phyloP scores from a whole-genome alignment of 2,329 filamentous ascomycete species.

The Phyllosticta citribraziliensis region DNA sequence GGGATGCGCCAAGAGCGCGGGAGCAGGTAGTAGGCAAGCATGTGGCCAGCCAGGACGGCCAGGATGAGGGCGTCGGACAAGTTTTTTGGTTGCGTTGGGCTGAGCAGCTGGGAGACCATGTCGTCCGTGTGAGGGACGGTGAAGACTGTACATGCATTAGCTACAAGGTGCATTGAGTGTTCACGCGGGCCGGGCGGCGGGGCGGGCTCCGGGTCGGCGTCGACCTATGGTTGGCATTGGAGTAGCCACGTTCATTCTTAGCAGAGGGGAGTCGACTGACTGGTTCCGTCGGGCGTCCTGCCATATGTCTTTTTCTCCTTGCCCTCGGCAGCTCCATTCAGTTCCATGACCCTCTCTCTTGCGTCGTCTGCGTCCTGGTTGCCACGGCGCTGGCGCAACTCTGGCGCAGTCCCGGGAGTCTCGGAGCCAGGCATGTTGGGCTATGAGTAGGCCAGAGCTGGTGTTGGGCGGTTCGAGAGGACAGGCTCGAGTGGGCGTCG shows the following conservation, averaged over 20 bases:
- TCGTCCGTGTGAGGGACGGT: constrained; percentile 93
- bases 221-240: not conserved
- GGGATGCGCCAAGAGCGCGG: constrained; percentile 61
- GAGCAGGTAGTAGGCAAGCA: constrained; percentile 62
- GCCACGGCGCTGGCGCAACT: constrained; percentile 4
- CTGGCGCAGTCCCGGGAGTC: constrained; percentile 2
- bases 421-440: constrained; percentile 7
- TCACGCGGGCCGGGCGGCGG: not conserved
- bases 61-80: constrained; percentile 76
- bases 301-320: constrained; percentile 74
- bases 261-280: constrained; percentile 44
- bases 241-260: not conserved
- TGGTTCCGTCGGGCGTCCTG: constrained; percentile 78
- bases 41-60: constrained; percentile 63
- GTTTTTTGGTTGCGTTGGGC: constrained; percentile 92
- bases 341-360: constrained; percentile 33
- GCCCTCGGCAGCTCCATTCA: constrained; percentile 41
- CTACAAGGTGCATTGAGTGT: not conserved
- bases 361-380: not conserved
- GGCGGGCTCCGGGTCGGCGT: not conserved
- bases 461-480: not conserved
- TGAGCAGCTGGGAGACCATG: constrained; percentile 96
- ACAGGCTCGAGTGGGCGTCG: not conserved
- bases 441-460: not conserved
- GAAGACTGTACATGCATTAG: constrained; percentile 57